These are phyloP conservation scores for Coemansia sp. DNA, from an alignment of 192 early-diverging fungal species.

Conservation along the genomic window DNA sequence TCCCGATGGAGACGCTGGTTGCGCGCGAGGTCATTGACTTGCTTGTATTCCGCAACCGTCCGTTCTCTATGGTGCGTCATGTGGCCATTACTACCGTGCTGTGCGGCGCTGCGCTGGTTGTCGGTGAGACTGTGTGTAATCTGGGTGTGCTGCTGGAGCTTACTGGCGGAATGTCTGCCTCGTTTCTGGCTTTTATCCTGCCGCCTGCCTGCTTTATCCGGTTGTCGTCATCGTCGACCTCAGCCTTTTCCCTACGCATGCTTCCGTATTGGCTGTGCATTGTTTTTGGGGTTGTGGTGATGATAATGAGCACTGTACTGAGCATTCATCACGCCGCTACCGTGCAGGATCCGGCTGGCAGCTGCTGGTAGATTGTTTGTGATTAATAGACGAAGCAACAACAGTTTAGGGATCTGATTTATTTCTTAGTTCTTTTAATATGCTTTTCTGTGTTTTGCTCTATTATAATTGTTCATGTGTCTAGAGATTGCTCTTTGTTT, in stretches of 20 bases:
- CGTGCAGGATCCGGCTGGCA: neutral
- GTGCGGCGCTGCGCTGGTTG: conserved; percentile 60
- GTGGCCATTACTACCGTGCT: conserved; percentile 68
- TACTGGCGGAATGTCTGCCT: conserved; percentile 86
- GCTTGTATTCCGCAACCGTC: conserved; percentile 51
- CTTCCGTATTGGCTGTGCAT: conserved; percentile 70
- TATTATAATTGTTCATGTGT: too few relatives aligned
- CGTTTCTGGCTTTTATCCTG: conserved; percentile 85
- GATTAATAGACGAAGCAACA: too few relatives aligned
- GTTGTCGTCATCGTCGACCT: conserved; percentile 59
- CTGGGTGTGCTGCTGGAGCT: conserved; percentile 86
- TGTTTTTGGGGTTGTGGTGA: conserved; percentile 62
- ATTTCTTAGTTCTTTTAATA: too few relatives aligned
- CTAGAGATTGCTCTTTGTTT: too few relatives aligned
- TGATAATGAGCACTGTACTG: conserved; percentile 40
- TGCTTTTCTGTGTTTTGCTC: too few relatives aligned
- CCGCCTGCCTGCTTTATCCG: conserved; percentile 81
- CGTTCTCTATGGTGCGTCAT: conserved; percentile 66
- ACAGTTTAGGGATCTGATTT: neutral
- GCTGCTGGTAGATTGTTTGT: conserved; percentile 27
- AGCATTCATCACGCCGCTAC: conserved; percentile 29
- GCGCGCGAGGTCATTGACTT: conserved; percentile 77
- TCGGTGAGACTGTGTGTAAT: conserved; percentile 77
- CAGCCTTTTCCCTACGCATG: conserved; percentile 58
- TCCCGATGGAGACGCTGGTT: conserved; percentile 89